A percentile compares a stretch with the other conserved stretches of the same genome.
Conservation (phyloP, 1,284 basidiomycete species). For the Marasmius sp. region DNA sequence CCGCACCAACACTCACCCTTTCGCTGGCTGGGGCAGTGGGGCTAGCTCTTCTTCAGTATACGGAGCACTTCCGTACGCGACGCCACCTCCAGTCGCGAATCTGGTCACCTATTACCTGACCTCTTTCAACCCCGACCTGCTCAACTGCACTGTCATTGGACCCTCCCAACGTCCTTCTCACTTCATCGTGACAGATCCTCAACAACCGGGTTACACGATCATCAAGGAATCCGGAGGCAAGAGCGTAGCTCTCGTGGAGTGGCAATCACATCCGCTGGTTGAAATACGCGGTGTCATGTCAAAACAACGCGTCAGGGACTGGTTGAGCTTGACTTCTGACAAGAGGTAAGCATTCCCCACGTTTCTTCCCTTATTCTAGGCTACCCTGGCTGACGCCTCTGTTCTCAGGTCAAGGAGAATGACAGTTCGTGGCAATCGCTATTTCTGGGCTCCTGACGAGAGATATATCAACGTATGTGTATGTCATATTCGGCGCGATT, state of each 20-base stretch:
- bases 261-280: conserved; percentile 45
- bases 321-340: conserved; percentile 47
- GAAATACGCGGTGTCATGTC: conserved; percentile 40
- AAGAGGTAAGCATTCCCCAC: conserved; percentile 36
- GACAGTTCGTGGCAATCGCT: conserved; percentile 17
- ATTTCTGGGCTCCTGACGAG: conserved; percentile 35
- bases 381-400: not conserved
- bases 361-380: not conserved
- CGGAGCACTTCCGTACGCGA: conserved; percentile 60
- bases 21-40: conserved; percentile 3
- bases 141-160: conserved; percentile 48
- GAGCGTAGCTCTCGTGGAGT: conserved; percentile 50
- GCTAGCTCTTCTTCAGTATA: conserved; percentile 47
- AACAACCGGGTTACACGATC: conserved; percentile 39
- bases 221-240: conserved; percentile 44
- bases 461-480: conserved; percentile 14
- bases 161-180: conserved; percentile 38
- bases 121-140: conserved; percentile 42
- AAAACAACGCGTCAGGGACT: conserved; percentile 42
- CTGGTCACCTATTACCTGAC: conserved; percentile 44
- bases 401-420: conserved; percentile 30
- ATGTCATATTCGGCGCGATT: not conserved
- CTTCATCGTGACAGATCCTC: conserved; percentile 37
- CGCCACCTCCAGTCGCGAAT: conserved; percentile 17
- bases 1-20: not conserved